A percentile compares a stretch with the other conserved stretches of the same genome.
Evolutionary conservation across 352 stramenopile species (phyloP).

Genomic region (Pythium dissimile): DNA sequence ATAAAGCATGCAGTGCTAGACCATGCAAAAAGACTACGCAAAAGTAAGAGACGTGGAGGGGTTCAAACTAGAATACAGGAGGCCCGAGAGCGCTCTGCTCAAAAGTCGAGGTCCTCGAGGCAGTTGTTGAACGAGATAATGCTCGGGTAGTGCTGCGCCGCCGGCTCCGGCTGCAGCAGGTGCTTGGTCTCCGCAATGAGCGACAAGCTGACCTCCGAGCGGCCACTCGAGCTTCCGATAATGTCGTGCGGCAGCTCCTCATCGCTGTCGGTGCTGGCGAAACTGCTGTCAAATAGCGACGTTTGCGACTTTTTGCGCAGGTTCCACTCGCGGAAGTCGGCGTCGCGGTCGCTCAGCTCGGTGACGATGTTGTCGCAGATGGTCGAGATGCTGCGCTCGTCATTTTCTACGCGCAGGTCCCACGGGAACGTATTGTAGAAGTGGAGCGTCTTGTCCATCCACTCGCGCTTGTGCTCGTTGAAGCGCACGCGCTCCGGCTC

Average conservation of each 20-base stretch:
- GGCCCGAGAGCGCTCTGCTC: not conserved
- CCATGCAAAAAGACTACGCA: too few species aligned
- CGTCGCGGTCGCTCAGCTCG: slow-evolving; percentile 43
- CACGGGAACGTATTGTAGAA: slow-evolving; percentile 82
- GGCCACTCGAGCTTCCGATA: not conserved
- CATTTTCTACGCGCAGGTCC: slow-evolving; percentile 74
- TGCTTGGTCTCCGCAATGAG: slow-evolving; percentile 14
- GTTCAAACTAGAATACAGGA: slow-evolving; percentile 4
- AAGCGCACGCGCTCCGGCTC: slow-evolving; percentile 76
- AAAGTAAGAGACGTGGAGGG: too few species aligned
- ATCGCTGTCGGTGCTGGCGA: slow-evolving; percentile 71
- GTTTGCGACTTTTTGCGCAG: slow-evolving; percentile 43
- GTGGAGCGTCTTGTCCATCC: slow-evolving; percentile 79
- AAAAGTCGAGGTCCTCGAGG: slow-evolving; percentile 30
- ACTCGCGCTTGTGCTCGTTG: slow-evolving; percentile 80
- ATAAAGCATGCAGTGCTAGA: too few species aligned
- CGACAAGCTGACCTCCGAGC: slow-evolving; percentile 15
- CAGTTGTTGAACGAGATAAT: slow-evolving; percentile 79
- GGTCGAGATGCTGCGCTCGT: slow-evolving; percentile 42
- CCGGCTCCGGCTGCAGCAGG: not conserved
- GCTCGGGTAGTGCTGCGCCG: slow-evolving; percentile 33
- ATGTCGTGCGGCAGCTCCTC: slow-evolving; percentile 47
- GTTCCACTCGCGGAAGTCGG: slow-evolving; percentile 65
- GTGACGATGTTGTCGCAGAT: slow-evolving; percentile 56
- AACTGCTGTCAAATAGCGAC: slow-evolving; percentile 37